Evolutionary conservation across 805 yeast genomes (phyloP), one percentile per base, ranked within the genome.

Genomic region (Candida silvatica): DNA sequence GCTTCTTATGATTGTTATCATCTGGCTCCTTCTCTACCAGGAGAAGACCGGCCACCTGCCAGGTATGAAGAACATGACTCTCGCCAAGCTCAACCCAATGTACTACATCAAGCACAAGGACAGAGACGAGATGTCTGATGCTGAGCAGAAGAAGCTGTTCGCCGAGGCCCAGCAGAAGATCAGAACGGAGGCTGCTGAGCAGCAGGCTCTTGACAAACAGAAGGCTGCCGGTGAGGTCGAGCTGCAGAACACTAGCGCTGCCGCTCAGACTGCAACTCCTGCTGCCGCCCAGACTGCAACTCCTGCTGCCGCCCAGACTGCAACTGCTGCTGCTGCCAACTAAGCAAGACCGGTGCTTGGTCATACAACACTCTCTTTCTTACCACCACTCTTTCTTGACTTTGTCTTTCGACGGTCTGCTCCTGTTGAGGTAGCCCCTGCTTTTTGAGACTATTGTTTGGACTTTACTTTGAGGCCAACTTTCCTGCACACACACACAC

Each of bases 31-130:
- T 86, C 62, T 79, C 43, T 87, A 51, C 62, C 92, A 85, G 67
- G 98, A 90, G 71, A 83, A 67, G 61, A 60, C 59, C 18, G 95
- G 95, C 17, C 88, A 80, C 58, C 67, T 82, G 59, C 88, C 95
- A 57, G 76, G 80, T 65, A 46, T 59, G 51, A 72, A 74, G 61
- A 58, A 51, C 37, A 42, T 68, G 47, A 54, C 56, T 49, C 48
- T 77, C 40, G 64, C 66, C 49, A 61, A 71, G 18, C 46, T 82
- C 59, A 80, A 78, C 61, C 94, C 90, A 59, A 67, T 77, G 70
- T 80, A 77, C 61, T 69, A 77, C 65, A 58, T 81, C 43, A 82
- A 78, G 65, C 68, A 69, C 47, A 77, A 77, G 70, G 71, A 78
- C 67, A 73, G 76, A 61, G 47, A 67, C 39, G 77, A 75, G 44